Evolutionary conservation across 768 basidiomycete genomes (phyloP).

Genomic region (Suillus ampliporus): DNA sequence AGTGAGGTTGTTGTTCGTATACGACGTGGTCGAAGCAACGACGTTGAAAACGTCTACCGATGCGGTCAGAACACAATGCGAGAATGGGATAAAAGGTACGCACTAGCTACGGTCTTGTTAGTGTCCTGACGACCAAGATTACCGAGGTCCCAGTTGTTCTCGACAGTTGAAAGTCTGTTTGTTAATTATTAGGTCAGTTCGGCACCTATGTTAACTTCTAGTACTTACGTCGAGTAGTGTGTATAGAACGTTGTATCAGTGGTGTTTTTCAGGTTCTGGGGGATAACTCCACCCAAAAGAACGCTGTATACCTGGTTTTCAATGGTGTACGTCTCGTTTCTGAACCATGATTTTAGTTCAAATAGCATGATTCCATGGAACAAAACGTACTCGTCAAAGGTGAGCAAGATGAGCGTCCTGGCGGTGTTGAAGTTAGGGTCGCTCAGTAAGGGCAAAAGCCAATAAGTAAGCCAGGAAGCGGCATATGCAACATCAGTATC

Average conservation of each 20-base stretch:
- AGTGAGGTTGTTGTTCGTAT: constrained; percentile 46
- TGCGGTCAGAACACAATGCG: background rate
- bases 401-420: constrained; percentile 61
- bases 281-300: constrained; percentile 53
- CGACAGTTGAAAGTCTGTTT: constrained; percentile 52
- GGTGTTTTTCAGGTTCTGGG: constrained; percentile 45
- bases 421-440: constrained; percentile 58
- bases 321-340: constrained; percentile 36
- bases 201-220: background rate
- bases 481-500: constrained; percentile 60
- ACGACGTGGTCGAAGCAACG: constrained; percentile 53
- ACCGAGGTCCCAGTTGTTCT: constrained; percentile 66
- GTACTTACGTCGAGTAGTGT: constrained; percentile 56
- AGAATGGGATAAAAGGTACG: background rate
- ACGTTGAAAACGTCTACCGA: constrained; percentile 55
- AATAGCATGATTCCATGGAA: background rate
- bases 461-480: constrained; percentile 52
- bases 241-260: constrained; percentile 61
- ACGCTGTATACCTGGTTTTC: constrained; percentile 55
- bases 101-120: constrained; percentile 45
- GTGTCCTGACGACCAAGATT: constrained; percentile 64
- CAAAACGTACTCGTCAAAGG: constrained; percentile 63
- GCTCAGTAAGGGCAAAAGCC: constrained; percentile 55
- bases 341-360: background rate
- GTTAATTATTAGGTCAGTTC: background rate